Evolutionary conservation across 306 rosid genomes (phyloP).

Genomic region (Senna siamea): DNA sequence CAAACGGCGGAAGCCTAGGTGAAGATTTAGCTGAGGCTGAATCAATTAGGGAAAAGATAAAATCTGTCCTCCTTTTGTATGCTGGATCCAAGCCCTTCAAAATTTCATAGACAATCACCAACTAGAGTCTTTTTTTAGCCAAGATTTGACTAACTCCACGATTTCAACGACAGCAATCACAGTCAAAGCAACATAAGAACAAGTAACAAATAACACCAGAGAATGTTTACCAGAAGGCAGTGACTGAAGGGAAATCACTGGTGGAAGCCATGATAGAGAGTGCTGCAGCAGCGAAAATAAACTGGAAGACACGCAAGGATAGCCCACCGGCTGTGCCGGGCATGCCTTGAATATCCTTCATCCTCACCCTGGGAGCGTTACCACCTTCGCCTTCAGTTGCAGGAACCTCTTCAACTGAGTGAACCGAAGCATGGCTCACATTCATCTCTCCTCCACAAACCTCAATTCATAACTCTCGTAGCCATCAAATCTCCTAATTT

Average conservation of each 20-base stretch:
- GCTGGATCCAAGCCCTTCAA: neutral
- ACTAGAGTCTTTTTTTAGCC: too few species aligned
- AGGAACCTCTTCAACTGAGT: slow-evolving; percentile 70
- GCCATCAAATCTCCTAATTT: neutral
- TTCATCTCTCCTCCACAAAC: slow-evolving; percentile 63
- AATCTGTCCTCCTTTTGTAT: neutral
- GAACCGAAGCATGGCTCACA: slow-evolving; percentile 88
- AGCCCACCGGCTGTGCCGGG: slow-evolving; percentile 90
- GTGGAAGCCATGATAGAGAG: slow-evolving; percentile 80
- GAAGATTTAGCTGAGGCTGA: neutral
- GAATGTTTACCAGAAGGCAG: slow-evolving; percentile 74
- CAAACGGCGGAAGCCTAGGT: neutral
- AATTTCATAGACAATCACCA: neutral
- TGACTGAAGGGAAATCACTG: slow-evolving; percentile 82
- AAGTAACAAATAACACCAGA: neutral
- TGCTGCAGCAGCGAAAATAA: slow-evolving; percentile 72
- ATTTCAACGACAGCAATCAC: neutral
- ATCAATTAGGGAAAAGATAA: neutral
- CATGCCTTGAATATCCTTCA: slow-evolving; percentile 91
- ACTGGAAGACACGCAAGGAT: slow-evolving; percentile 61
- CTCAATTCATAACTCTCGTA: slow-evolving; percentile 49
- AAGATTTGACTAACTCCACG: neutral
- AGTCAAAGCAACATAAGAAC: neutral
- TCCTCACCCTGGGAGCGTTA: slow-evolving; percentile 67
- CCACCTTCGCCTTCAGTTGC: slow-evolving; percentile 50